These are phyloP conservation scores for Coleophoma cylindrospora DNA, from an alignment of 2,329 filamentous ascomycete genomes.

Conservation along the genomic window DNA sequence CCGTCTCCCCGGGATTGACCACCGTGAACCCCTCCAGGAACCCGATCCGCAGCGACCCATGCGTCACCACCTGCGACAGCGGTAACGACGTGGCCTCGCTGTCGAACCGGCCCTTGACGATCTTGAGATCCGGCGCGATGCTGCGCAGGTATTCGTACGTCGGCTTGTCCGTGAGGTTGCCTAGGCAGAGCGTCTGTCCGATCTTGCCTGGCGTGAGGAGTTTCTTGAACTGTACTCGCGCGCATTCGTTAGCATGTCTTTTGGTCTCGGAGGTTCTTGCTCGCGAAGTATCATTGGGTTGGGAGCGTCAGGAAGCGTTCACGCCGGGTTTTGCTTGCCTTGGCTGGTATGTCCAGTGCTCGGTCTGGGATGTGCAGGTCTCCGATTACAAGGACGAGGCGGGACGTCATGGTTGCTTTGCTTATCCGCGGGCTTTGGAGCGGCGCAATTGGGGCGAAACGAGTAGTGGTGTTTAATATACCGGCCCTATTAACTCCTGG, in stretches of 20 bases:
- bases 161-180: conserved; percentile 73
- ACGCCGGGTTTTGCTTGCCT: conserved; percentile 54
- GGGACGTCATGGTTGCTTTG: conserved; percentile 59
- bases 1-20: conserved; percentile 57
- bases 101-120: conserved; percentile 63
- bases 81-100: conserved; percentile 62
- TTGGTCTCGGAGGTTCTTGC: too few relatives aligned
- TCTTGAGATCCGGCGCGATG: conserved; percentile 67
- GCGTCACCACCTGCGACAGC: conserved; percentile 60
- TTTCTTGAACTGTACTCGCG: conserved; percentile 65
- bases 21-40: conserved; percentile 66
- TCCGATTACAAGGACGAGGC: conserved; percentile 86
- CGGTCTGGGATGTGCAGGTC: conserved; percentile 92
- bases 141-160: conserved; percentile 78
- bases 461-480: too few relatives aligned
- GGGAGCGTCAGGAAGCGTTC: background rate
- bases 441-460: background rate
- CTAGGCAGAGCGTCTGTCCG: conserved; percentile 73
- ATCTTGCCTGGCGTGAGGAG: conserved; percentile 81
- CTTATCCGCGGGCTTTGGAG: background rate
- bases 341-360: conserved; percentile 84
- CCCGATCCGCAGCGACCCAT: conserved; percentile 60
- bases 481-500: too few relatives aligned
- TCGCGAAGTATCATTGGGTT: background rate
- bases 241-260: conserved; percentile 7